Base-by-base conservation (phyloP, 2,329 filamentous ascomycete genomes). In the Claviceps pazoutovae region DNA sequence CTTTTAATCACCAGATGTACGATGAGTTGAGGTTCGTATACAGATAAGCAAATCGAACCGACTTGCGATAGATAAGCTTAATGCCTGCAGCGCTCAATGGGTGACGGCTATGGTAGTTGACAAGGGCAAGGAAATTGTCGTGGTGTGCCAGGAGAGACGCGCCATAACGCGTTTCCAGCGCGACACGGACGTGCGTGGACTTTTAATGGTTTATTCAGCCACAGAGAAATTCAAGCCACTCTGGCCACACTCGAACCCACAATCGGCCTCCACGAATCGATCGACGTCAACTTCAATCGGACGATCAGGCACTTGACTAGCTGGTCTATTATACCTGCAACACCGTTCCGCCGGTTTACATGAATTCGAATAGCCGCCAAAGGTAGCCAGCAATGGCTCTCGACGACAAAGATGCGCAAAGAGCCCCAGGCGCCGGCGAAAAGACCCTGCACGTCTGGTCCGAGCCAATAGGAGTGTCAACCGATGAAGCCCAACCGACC, bases 381-480 rank as follows among this genome's bases (percentile, higher is more conserved):
- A 62, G 57, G 60, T 65, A 65, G 65, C 65, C 63, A 59, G 62
- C 53, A 60, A 67, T 67, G 65, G 65, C 62, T 48, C 59, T 64
- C 57, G 62, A 60, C 51, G 56, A 56, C 46, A 57, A 64, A 48
- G 55, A 61, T 55, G 59, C 57, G 49, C 58, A 54, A 50, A 60
- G 59, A 19, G 54, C 50, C 46, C 51, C 57, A 8, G 54, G 57
- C 47, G 51, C 58, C 8, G 57, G 58, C 48, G 58, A 64, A n/a
- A 67, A 66, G 57, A 63, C 60, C 30, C 48, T 68, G 37, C 64
- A 67, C 53, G 62, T 67, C 52, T 68, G 66, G 66, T 64, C 65
- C 38, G 65, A 66, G 53, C 64, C 66, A 7, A 56, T 65, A 53
- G 62, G 64, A 46, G 55, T 56, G 54, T 41, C 55, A 51, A 59